These are phyloP conservation scores for Apophysomyces trapeziformis DNA, from an alignment of 371 early-diverging fungal genomes.

Conservation along the genomic window DNA sequence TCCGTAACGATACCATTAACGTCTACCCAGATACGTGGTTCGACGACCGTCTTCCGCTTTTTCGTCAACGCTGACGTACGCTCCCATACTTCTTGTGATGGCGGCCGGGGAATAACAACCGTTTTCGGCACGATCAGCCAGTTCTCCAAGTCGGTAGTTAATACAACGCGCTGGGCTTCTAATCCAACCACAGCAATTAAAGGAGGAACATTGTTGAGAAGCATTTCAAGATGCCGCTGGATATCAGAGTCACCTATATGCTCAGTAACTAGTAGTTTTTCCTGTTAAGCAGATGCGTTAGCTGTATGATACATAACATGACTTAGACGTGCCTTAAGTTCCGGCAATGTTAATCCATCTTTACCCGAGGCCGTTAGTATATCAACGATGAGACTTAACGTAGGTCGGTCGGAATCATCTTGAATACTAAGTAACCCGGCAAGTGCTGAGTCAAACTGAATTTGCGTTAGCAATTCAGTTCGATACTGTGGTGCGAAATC, in stretches of 20 bases:
- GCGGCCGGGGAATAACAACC: background rate
- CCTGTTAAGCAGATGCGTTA: constrained; percentile 5
- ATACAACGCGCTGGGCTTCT: constrained; percentile 28
- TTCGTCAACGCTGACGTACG: background rate
- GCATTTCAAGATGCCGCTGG: constrained; percentile 10
- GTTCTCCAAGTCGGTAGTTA: constrained; percentile 8
- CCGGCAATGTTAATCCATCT: constrained; percentile 21
- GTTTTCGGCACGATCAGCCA: constrained; percentile 22
- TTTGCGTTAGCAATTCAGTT: constrained; percentile 1
- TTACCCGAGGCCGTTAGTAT: constrained; percentile 9
- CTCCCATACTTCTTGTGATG: background rate
- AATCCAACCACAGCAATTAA: constrained; percentile 30
- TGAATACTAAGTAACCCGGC: constrained; percentile 11
- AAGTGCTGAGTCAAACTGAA: constrained; percentile 5
- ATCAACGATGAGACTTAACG: constrained; percentile 17
- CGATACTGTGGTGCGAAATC: background rate
- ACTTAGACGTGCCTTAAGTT: constrained; percentile 19
- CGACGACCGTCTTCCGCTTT: constrained; percentile 15
- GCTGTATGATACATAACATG: background rate
- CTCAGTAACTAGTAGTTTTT: background rate
- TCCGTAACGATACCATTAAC: constrained; percentile 29
- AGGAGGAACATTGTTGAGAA: constrained; percentile 17
- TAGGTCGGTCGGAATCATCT: background rate
- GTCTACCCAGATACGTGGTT: constrained; percentile 37
- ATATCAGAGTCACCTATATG: constrained; percentile 20